Evolutionary conservation across 495 filamentous ascomycete species (phyloP).

Genomic region (Aspergillus bertholletiae): DNA sequence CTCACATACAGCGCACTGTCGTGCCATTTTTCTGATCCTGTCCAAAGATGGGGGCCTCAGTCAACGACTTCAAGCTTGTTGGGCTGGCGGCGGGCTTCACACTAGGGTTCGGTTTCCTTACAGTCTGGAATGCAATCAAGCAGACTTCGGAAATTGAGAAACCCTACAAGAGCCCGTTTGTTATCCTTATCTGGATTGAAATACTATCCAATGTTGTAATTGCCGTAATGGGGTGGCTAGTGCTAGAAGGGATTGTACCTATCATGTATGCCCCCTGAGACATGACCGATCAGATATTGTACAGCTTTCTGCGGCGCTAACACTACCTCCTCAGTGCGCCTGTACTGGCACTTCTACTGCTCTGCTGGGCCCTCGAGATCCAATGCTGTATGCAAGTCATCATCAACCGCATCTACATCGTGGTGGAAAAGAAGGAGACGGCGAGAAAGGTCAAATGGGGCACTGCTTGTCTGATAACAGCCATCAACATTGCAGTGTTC

Average conservation of each 20-base stretch:
- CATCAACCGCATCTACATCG: neutral
- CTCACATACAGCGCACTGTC: neutral
- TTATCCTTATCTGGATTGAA: neutral
- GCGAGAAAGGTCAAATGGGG: neutral
- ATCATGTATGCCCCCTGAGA: neutral
- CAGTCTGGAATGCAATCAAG: neutral
- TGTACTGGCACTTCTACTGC: neutral
- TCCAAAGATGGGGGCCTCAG: neutral
- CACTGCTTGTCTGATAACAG: neutral
- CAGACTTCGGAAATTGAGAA: neutral
- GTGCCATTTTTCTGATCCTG: neutral
- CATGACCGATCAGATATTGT: neutral
- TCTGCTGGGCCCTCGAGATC: neutral
- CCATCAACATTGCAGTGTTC: neutral
- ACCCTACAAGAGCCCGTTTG: neutral
- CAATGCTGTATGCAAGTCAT: neutral
- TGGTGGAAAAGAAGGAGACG: neutral
- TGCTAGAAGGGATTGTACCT: neutral
- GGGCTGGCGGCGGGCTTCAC: neutral
- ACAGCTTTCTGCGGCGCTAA: neutral
- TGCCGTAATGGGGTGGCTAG: neutral
- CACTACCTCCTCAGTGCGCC: neutral
- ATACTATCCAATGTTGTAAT: neutral
- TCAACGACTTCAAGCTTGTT: neutral
- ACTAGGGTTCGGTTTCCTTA: neutral